These are phyloP conservation scores for Globisporangium recalcitrans DNA, from an alignment of 352 stramenopile genomes.

Conservation along the genomic window DNA sequence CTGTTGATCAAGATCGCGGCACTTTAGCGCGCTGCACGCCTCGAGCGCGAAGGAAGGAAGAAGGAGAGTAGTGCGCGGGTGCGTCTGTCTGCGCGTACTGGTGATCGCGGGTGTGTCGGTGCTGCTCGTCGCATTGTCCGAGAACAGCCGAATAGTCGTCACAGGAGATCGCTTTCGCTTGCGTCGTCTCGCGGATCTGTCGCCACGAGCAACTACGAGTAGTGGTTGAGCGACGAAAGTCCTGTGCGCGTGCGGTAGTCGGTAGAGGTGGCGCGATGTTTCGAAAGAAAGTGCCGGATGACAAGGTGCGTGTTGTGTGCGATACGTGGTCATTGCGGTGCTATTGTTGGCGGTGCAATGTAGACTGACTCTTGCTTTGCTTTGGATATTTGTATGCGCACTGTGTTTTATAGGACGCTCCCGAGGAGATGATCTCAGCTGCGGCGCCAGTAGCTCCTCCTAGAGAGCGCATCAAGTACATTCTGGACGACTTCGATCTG, in stretches of 20 bases:
- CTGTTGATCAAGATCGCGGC: neutral
- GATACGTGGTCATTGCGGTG: neutral
- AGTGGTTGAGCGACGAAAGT: neutral
- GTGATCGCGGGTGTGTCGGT: neutral
- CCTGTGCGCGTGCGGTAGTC: neutral
- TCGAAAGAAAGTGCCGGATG: conserved; percentile 32
- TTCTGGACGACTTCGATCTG: conserved; percentile 71
- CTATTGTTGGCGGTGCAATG: neutral
- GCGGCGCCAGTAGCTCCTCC: conserved; percentile 30
- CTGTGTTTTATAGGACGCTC: conserved; percentile 23
- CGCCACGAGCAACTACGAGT: neutral
- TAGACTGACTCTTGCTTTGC: neutral
- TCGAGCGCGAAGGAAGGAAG: neutral
- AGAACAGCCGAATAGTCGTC: neutral
- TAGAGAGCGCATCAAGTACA: conserved; percentile 36
- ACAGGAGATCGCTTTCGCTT: neutral
- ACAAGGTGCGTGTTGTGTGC: conserved; percentile 23
- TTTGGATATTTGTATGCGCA: neutral
- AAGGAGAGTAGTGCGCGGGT: neutral
- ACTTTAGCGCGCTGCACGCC: neutral
- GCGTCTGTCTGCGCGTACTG: neutral
- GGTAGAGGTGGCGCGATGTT: conserved; percentile 21
- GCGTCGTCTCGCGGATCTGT: neutral
- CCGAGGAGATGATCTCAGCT: conserved; percentile 49
- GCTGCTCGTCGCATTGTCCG: neutral